Percentiles rank a stretch among this genome's conserved stretches.
Evolutionary conservation across 495 filamentous ascomycete genomes (phyloP).

Genomic region (Pyrenula aspistea): DNA sequence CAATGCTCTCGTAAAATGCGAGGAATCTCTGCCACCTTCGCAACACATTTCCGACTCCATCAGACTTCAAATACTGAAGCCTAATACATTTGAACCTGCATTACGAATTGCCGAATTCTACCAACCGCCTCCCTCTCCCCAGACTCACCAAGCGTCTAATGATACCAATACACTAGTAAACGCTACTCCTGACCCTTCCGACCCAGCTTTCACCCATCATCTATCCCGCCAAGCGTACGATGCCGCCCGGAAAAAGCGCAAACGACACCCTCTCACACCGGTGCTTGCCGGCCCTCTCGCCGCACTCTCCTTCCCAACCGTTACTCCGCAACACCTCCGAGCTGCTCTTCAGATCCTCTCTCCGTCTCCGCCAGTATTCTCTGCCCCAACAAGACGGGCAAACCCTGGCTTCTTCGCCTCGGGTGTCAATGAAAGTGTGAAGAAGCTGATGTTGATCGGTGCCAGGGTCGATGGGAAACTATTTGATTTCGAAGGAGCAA

Average conservation of each 20-base stretch:
- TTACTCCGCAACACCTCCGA: constrained; percentile 73
- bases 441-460: constrained; percentile 77
- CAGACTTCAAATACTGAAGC: constrained; percentile 70
- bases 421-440: constrained; percentile 61
- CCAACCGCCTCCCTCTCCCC: constrained; percentile 35
- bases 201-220: constrained; percentile 55
- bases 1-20: constrained; percentile 54
- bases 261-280: constrained; percentile 55
- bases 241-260: constrained; percentile 38
- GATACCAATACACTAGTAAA: constrained; percentile 16
- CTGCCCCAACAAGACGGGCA: constrained; percentile 58
- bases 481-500: constrained; percentile 67
- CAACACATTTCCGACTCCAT: constrained; percentile 40
- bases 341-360: constrained; percentile 63
- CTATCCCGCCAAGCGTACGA: constrained; percentile 60
- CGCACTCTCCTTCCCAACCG: constrained; percentile 63
- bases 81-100: constrained; percentile 78
- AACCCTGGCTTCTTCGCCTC: constrained; percentile 73
- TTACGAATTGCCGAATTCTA: constrained; percentile 80
- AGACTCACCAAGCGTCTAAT: too few species aligned
- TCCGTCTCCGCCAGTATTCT: constrained; percentile 58
- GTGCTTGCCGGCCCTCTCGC: constrained; percentile 73
- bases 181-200: constrained; percentile 30
- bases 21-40: constrained; percentile 22
- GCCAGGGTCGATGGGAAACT: constrained; percentile 71